Base-by-base conservation (phyloP, 805 yeast species). In the Dipodascus geniculatus region DNA sequence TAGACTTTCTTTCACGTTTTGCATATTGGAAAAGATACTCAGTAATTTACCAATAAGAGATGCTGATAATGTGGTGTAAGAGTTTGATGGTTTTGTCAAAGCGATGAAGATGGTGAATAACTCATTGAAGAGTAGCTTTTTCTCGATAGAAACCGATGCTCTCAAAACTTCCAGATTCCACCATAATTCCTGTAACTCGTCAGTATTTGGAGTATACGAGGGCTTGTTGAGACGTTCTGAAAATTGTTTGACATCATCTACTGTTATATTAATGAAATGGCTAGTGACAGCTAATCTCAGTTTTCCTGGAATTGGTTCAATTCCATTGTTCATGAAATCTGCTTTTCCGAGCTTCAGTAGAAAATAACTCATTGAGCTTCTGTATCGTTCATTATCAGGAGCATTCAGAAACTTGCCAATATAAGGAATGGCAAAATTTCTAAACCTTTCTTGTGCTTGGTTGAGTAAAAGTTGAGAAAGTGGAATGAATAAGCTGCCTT, bases 401-500 rank as follows among this genome's bases (percentile, higher is more conserved):
- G 51, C 50, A 14, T 47, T 31, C 17, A 58, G 38, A 24, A 22
- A 48, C 23, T 50, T 38, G 28, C 51, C 28, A 23, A 48, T 49
- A 53, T 20, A 48, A 22, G 54, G 47, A 19, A 53, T 42, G 6
- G 57, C 53, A 53, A 60, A 58, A 11, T 55, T 53, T 3, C 47
- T 50, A 35, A 55, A 57, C 6, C 53, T 58, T n/a, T 55, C 55
- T 3, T 53, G 19, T 16, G 52, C 54, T 14, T 51, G 51, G 17
- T 53, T 49, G 1, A 56, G 8, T 6, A 57, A 49, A n/a, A 51
- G n/a, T 19, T 54, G 48, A 51, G 55, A 56, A 31, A 62, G 54
- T 17, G 59, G 56, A 2, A 65, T 55, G 16, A 72, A 53, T 17
- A 31, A 22, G 22, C 35, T 22, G 14, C 44, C 44, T 11, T 50